phyloP scores from a whole-genome alignment of 306 rosid species.

The Citrullus colocynthis region DNA sequence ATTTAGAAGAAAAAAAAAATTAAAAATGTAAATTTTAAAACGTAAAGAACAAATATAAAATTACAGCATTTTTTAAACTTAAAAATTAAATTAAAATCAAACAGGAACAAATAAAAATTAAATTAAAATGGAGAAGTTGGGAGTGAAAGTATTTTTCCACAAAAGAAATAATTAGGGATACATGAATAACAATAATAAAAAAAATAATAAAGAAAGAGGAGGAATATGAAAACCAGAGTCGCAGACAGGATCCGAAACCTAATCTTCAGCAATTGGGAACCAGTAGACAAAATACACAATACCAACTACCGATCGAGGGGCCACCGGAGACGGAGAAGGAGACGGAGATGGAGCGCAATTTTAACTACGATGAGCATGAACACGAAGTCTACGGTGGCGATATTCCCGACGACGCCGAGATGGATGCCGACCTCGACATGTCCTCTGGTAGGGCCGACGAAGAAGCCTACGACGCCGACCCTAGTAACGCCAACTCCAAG shows the following conservation, averaged over 20 bases:
- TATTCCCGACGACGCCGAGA: constrained; percentile 55
- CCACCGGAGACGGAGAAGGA: background rate
- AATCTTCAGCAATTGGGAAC: constrained; percentile 3
- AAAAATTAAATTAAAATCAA: no score
- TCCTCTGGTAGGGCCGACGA: constrained; percentile 31
- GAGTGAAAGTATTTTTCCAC: no score
- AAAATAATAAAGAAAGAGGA: background rate
- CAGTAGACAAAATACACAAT: constrained; percentile 2
- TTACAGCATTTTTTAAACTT: no score
- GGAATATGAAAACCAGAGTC: background rate
- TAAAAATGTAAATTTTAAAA: no score
- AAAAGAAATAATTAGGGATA: no score
- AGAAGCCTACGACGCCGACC: constrained; percentile 20
- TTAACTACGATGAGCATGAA: constrained; percentile 27
- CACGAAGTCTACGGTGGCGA: constrained; percentile 70
- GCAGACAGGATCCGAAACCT: constrained; percentile 5
- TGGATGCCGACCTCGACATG: constrained; percentile 40
- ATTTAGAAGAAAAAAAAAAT: no score
- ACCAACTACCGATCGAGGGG: background rate
- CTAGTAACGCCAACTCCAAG: constrained; percentile 40
- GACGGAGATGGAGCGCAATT: constrained; percentile 23
- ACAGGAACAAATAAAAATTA: no score
- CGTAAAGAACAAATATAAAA: no score
- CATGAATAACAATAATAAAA: background rate
- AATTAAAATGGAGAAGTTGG: no score